phyloP scores from a whole-genome alignment of 257 asterid species.

The Fraxinus pennsylvanica region DNA sequence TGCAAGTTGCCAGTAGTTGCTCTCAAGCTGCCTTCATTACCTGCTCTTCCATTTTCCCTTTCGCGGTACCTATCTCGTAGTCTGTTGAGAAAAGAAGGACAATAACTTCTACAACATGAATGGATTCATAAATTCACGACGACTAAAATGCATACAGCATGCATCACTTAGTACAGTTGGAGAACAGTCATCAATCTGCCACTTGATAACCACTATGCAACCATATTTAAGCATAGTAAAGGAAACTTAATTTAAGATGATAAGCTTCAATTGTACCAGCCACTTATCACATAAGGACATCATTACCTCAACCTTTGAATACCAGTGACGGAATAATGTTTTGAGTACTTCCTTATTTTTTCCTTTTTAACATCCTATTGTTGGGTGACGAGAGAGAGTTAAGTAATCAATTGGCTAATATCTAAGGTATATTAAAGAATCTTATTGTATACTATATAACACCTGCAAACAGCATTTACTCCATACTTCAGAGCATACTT shows the following conservation, averaged over 20 bases:
- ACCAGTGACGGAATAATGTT: not conserved
- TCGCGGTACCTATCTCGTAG: slow-evolving; percentile 82
- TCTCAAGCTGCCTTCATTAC: slow-evolving; percentile 61
- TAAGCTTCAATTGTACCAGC: not conserved
- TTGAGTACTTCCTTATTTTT: not conserved
- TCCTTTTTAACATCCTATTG: not conserved
- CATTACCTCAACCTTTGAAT: not conserved
- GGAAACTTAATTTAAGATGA: not conserved
- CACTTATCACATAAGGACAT: not conserved
- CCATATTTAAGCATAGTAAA: not conserved
- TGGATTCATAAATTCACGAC: not conserved
- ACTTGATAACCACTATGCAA: not conserved
- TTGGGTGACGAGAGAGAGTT: not conserved
- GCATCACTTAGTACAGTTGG: not conserved
- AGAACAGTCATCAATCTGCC: not conserved
- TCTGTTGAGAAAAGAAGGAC: slow-evolving; percentile 36
- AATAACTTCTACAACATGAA: not conserved
- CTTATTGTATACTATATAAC: not conserved
- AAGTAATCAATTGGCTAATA: not conserved
- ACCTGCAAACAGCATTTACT: not conserved
- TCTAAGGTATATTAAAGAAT: not conserved
- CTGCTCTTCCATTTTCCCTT: slow-evolving; percentile 70
- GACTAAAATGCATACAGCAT: not conserved
- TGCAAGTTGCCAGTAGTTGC: slow-evolving; percentile 44
- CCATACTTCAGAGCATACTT: not conserved